phyloP scores from a whole-genome alignment of 2,329 filamentous ascomycete species.

The Trichophyton verrucosum region DNA sequence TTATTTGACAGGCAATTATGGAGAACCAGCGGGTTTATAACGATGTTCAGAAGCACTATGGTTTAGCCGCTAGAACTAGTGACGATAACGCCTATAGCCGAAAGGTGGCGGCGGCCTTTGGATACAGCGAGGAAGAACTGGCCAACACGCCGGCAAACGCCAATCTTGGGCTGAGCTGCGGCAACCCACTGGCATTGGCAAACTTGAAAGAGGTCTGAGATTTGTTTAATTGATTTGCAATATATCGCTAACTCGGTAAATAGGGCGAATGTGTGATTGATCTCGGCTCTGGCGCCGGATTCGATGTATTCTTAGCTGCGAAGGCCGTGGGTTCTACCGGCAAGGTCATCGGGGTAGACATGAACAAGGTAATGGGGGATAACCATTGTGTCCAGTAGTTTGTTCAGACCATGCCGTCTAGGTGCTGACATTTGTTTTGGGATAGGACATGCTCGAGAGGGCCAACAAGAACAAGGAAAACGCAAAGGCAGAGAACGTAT shows the following conservation, averaged over 20 bases:
- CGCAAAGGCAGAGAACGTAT: slow-evolving; percentile 32
- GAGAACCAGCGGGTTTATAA: slow-evolving; percentile 13
- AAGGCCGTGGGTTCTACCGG: slow-evolving; percentile 39
- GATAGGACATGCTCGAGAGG: slow-evolving; percentile 44
- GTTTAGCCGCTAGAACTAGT: slow-evolving; percentile 20
- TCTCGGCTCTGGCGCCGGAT: slow-evolving; percentile 45
- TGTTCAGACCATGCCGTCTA: too few relatives aligned
- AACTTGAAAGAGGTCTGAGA: slow-evolving; percentile 32
- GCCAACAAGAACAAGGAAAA: slow-evolving; percentile 37
- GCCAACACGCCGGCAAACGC: slow-evolving; percentile 34
- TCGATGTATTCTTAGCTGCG: slow-evolving; percentile 46
- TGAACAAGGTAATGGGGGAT: slow-evolving; percentile 40
- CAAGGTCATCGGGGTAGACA: slow-evolving; percentile 46
- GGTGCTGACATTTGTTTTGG: neutral
- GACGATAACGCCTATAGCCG: slow-evolving; percentile 26
- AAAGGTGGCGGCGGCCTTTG: slow-evolving; percentile 41
- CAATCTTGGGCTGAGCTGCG: slow-evolving; percentile 44
- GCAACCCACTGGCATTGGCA: slow-evolving; percentile 41
- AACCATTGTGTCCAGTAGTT: too few relatives aligned
- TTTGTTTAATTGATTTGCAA: neutral
- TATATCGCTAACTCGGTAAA: neutral
- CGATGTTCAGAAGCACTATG: slow-evolving; percentile 15
- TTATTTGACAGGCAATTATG: slow-evolving; percentile 4
- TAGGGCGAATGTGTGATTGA: slow-evolving; percentile 48
- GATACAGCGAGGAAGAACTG: slow-evolving; percentile 41